Conservation (phyloP, 140 eudicot species). For the Erigeron philadelphicus region DNA sequence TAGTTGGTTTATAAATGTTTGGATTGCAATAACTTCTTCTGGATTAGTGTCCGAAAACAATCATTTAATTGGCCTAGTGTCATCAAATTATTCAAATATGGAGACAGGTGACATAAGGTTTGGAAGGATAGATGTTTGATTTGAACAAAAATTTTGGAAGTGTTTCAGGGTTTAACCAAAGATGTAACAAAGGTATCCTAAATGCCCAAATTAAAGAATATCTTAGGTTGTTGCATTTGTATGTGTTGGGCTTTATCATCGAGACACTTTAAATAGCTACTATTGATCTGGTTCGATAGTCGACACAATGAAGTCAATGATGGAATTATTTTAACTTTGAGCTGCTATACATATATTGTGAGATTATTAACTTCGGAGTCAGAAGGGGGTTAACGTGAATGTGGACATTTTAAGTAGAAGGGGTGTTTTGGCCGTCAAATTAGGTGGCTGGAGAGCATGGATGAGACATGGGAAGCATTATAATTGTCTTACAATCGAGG, state of each 20-base stretch:
- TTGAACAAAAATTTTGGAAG: not conserved
- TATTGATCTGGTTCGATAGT: not conserved
- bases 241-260: no score
- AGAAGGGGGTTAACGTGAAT: not conserved
- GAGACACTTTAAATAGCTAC: not conserved
- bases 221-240: no score
- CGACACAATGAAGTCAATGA: not conserved
- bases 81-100: not conserved
- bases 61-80: not conserved
- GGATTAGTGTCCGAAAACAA: not conserved
- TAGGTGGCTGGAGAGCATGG: not conserved
- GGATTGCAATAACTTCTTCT: not conserved
- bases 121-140: not conserved
- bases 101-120: not conserved
- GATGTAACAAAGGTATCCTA: not conserved
- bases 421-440: not conserved
- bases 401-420: not conserved
- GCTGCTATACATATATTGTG: not conserved
- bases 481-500: no score
- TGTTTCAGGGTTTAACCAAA: not conserved
- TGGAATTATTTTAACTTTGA: not conserved
- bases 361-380: not conserved
- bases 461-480: not conserved
- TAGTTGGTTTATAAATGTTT: not conserved
- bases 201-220: not conserved